Conservation (phyloP, 148 eudicot genomes). For the Spergularia marina region DNA sequence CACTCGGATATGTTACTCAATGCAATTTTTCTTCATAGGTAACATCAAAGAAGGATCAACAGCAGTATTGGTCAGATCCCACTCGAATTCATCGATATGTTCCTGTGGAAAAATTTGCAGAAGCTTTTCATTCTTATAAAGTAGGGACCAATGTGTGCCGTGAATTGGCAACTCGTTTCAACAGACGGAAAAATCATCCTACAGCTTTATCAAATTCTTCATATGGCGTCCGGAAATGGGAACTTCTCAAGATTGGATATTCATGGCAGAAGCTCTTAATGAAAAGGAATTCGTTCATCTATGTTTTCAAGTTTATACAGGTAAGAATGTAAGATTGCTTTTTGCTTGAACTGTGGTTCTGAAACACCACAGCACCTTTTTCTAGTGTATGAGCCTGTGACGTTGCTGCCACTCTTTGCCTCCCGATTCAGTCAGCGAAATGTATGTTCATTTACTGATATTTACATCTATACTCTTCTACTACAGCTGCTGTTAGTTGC, state of each 20-base stretch:
- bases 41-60: constrained; percentile 87
- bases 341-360: background rate
- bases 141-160: constrained; percentile 59
- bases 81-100: constrained; percentile 59
- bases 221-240: constrained; percentile 64
- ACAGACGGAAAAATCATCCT: constrained; percentile 77
- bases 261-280: constrained; percentile 85
- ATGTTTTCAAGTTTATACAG: constrained; percentile 93
- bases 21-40: constrained; percentile 47
- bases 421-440: background rate
- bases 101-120: constrained; percentile 76
- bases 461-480: constrained; percentile 9
- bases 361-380: background rate
- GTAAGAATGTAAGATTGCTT: constrained; percentile 56
- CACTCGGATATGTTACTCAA: constrained; percentile 17
- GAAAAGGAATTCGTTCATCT: constrained; percentile 91
- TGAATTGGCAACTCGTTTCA: constrained; percentile 69
- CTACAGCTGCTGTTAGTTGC: constrained; percentile 93
- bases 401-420: background rate
- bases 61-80: constrained; percentile 84
- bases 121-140: constrained; percentile 66
- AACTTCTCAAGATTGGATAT: constrained; percentile 82
- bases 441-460: constrained; percentile 7
- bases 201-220: constrained; percentile 84
- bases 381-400: background rate